A percentile compares a stretch with the other conserved stretches of the same genome.
Conservation (phyloP, 495 filamentous ascomycete genomes). For the Aspergillus asperescens region DNA sequence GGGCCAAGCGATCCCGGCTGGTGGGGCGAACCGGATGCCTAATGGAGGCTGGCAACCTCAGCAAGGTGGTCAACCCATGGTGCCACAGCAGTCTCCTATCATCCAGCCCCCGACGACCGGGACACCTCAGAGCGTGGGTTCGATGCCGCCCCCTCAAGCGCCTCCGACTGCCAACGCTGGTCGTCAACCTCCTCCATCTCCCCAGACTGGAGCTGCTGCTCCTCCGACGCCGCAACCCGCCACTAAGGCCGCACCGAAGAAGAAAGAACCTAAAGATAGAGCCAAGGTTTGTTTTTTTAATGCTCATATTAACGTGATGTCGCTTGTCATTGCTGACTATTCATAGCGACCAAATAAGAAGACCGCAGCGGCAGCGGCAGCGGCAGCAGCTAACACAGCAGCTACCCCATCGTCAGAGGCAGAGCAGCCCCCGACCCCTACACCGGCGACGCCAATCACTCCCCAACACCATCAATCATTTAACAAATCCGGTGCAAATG, state of each 20-base stretch:
- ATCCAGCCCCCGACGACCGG: slow-evolving; percentile 60
- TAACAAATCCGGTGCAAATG: slow-evolving; percentile 52
- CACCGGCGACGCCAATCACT: slow-evolving; percentile 80
- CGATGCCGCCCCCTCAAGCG: slow-evolving; percentile 88
- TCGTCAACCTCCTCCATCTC: slow-evolving; percentile 69
- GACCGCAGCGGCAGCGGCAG: slow-evolving; percentile 36
- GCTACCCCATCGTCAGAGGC: slow-evolving; percentile 73
- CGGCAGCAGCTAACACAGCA: slow-evolving; percentile 45
- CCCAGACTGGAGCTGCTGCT: slow-evolving; percentile 65
- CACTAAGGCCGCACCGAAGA: slow-evolving; percentile 78
- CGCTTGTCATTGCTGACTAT: slow-evolving; percentile 10
- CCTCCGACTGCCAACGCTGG: slow-evolving; percentile 58
- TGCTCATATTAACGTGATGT: slow-evolving; percentile 1
- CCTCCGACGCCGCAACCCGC: slow-evolving; percentile 81
- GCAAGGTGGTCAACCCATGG: slow-evolving; percentile 57
- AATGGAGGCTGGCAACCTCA: slow-evolving; percentile 53
- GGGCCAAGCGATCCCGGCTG: slow-evolving; percentile 53
- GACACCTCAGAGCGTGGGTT: slow-evolving; percentile 66
- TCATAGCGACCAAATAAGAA: slow-evolving; percentile 56
- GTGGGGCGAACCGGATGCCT: slow-evolving; percentile 44
- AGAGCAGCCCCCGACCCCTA: slow-evolving; percentile 68
- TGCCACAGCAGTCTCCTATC: slow-evolving; percentile 49
- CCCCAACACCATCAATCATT: slow-evolving; percentile 66
- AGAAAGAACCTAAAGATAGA: slow-evolving; percentile 67
- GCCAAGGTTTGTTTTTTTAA: slow-evolving; percentile 61